Evolutionary conservation across 2,329 filamentous ascomycete species (phyloP).

Genomic region (Fusarium sp.): DNA sequence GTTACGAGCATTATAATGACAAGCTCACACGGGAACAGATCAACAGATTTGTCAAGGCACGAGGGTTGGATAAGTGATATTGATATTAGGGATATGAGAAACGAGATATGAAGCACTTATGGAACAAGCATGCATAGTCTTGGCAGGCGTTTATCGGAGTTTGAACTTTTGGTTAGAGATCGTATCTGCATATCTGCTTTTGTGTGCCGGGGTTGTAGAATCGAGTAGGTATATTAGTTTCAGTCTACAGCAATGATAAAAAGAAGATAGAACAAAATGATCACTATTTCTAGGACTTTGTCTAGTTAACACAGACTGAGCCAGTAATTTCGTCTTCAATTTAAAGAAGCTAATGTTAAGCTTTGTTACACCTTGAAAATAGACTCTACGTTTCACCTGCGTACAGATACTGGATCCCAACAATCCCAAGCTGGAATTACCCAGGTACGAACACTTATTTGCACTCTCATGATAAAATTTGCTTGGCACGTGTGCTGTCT

Average conservation of each 20-base stretch:
- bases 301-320: not conserved
- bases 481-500: not conserved
- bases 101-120: conserved; percentile 41
- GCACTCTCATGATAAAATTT: not conserved
- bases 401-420: not conserved
- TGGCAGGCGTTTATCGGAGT: conserved; percentile 27
- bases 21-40: conserved; percentile 69
- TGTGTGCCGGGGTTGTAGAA: not conserved
- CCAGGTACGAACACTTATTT: not conserved
- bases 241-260: not conserved
- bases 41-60: conserved; percentile 68
- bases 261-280: not conserved
- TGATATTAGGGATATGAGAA: conserved; percentile 23
- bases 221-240: not conserved
- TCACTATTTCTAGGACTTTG: too few relatives aligned
- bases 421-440: not conserved
- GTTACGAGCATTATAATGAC: conserved; percentile 69
- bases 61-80: conserved; percentile 63
- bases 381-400: not conserved
- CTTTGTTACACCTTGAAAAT: not conserved
- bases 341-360: not conserved
- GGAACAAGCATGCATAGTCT: not conserved
- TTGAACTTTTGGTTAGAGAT: conserved; percentile 10
- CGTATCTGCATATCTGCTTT: not conserved
- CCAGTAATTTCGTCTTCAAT: not conserved